Evolutionary conservation across 192 early-diverging fungal genomes (phyloP).

Genomic region (Backusella mclennaniae): DNA sequence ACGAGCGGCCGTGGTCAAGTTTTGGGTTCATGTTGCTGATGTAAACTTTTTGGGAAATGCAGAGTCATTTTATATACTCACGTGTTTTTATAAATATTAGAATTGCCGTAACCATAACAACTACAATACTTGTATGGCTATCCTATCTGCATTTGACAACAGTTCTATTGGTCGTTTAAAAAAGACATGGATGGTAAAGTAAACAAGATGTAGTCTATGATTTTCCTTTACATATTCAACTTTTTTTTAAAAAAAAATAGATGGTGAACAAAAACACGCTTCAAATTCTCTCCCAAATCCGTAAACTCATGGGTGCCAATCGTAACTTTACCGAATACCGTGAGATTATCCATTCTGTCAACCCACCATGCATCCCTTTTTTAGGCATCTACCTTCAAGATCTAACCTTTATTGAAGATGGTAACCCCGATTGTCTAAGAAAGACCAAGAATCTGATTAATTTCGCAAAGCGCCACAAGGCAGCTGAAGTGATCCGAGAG

Average conservation of each 20-base stretch:
- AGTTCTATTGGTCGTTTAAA: slow-evolving; percentile 86
- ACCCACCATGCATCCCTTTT: slow-evolving; percentile 73
- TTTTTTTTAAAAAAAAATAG: slow-evolving; percentile 27
- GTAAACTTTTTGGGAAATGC: slow-evolving; percentile 25
- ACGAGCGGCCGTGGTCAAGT: slow-evolving; percentile 72
- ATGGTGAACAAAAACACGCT: slow-evolving; percentile 35
- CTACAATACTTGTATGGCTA: slow-evolving; percentile 89
- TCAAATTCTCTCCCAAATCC: slow-evolving; percentile 52
- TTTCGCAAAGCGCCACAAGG: slow-evolving; percentile 84
- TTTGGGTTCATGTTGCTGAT: slow-evolving; percentile 80
- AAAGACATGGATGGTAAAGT: slow-evolving; percentile 77
- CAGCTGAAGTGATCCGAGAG: slow-evolving; percentile 87
- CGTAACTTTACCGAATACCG: slow-evolving; percentile 78
- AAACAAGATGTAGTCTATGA: not conserved
- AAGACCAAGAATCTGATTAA: slow-evolving; percentile 74
- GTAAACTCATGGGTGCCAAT: slow-evolving; percentile 64
- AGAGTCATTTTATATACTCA: not conserved
- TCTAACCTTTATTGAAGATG: slow-evolving; percentile 82
- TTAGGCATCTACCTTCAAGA: slow-evolving; percentile 81
- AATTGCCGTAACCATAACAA: slow-evolving; percentile 85
- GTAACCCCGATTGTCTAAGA: slow-evolving; percentile 68
- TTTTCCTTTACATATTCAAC: not conserved
- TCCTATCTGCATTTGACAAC: slow-evolving; percentile 85
- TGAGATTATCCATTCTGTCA: slow-evolving; percentile 69
- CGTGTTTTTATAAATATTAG: slow-evolving; percentile 26